Evolutionary conservation across 352 stramenopile species (phyloP).

Genomic region (Globisporangium paroecandrum): DNA sequence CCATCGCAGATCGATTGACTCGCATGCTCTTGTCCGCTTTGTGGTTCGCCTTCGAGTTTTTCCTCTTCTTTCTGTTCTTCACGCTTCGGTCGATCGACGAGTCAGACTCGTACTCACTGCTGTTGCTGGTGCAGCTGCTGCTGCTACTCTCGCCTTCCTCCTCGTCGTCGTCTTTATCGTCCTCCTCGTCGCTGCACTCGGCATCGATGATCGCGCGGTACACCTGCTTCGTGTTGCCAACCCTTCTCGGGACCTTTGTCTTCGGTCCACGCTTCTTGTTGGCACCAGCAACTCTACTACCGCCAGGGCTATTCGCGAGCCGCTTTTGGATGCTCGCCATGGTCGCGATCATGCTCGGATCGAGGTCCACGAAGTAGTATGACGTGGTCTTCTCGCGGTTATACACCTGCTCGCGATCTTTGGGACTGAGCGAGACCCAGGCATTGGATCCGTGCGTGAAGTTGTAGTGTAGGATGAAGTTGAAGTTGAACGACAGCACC

Average conservation of each 20-base stretch:
- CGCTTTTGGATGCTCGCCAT: neutral
- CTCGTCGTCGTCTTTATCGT: neutral
- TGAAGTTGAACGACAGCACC: constrained; percentile 12
- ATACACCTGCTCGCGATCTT: neutral
- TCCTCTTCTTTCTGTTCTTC: neutral
- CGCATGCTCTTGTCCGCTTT: neutral
- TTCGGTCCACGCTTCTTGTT: neutral
- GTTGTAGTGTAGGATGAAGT: constrained; percentile 12
- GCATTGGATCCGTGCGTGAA: constrained; percentile 1
- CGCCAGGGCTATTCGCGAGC: neutral
- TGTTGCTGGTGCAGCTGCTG: neutral
- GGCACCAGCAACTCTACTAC: neutral
- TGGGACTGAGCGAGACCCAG: neutral
- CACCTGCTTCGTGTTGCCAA: neutral
- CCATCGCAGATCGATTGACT: neutral
- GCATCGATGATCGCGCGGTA: neutral
- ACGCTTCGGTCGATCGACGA: neutral
- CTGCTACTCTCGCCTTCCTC: neutral
- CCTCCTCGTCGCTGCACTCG: neutral
- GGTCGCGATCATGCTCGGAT: neutral
- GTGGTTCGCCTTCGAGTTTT: neutral
- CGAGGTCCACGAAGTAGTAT: constrained; percentile 12
- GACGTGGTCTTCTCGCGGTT: constrained; percentile 5
- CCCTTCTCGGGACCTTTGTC: neutral
- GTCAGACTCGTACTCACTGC: neutral